Percentiles rank a stretch among this genome's conserved stretches.
phyloP scores from a whole-genome alignment of 2,329 filamentous ascomycete genomes.

The Claviceps sorghi region DNA sequence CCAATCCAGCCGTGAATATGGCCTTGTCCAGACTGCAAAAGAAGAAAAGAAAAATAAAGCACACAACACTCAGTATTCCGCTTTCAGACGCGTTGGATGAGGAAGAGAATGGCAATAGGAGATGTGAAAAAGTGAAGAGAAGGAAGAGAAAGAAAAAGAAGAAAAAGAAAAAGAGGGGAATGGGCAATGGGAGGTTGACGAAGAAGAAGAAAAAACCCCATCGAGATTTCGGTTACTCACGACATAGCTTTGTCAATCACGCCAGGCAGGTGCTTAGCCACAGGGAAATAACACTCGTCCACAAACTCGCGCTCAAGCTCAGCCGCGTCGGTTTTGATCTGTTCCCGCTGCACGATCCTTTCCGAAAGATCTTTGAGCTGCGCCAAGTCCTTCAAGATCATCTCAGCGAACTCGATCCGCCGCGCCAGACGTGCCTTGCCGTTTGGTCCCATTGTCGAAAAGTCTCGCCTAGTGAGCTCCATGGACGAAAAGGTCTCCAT shows the following conservation, averaged over 20 bases:
- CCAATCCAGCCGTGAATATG: slow-evolving; percentile 40
- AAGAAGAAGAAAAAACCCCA: background rate
- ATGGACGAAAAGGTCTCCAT: slow-evolving; percentile 95
- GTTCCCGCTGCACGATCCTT: slow-evolving; percentile 60
- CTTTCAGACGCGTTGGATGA: background rate
- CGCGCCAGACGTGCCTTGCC: slow-evolving; percentile 64
- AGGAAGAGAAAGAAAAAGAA: background rate
- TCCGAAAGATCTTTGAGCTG: slow-evolving; percentile 57
- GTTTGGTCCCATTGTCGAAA: slow-evolving; percentile 81
- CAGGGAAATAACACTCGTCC: slow-evolving; percentile 82
- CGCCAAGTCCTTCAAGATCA: slow-evolving; percentile 61
- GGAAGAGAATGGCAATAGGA: too few species aligned
- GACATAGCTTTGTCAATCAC: slow-evolving; percentile 65
- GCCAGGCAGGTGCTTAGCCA: slow-evolving; percentile 59
- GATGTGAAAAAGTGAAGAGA: background rate
- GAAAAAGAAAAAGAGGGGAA: background rate
- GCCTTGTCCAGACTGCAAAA: slow-evolving; percentile 45
- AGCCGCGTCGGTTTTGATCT: slow-evolving; percentile 60
- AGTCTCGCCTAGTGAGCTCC: slow-evolving; percentile 91
- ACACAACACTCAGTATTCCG: slow-evolving; percentile 17
- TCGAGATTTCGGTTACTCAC: slow-evolving; percentile 42
- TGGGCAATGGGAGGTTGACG: too few species aligned
- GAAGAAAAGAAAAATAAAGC: background rate
- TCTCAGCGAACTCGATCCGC: slow-evolving; percentile 77
- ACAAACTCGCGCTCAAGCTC: slow-evolving; percentile 66